Evolutionary conservation across 148 eudicot genomes (phyloP), one percentile per base, ranked within the genome.

Genomic region (Nepenthes mirabilis): DNA sequence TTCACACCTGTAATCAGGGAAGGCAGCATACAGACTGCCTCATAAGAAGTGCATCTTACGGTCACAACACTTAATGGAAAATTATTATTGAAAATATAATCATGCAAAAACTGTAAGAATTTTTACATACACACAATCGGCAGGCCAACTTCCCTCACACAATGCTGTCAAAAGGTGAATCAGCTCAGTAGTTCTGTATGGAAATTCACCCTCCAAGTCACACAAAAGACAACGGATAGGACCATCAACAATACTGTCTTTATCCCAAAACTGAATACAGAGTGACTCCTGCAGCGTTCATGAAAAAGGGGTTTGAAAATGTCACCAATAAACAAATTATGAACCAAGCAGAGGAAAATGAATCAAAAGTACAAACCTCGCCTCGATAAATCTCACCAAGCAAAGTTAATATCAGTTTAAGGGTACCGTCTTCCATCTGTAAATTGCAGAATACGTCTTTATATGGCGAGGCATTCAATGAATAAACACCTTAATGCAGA

Each of bases 221-320:
- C 72, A 86, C 37, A 93, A 94, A 71, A 93, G 91, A 69, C 87
- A 79, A 9, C 96, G 87, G 34, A 93, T 72, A 66, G 99, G 99
- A 56, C 95, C 96, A 73, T 93, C 99, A 63, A 89, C 74, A 61
- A 88, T 79, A 76, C 99, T 88, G 61, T 75, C 81, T 70, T 68
- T 86, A 64, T 93, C 99, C 99, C 99, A 93, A 71, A 93, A 93
- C 79, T 93, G 99, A 67, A 67, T 68, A 63, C 99, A 93, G 63
- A 93, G 99, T 13, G 94, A 83, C 80, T 93, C 99, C 98, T 93
- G 87, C 80, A 70, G 32, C 60, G 72, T 68, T 54, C 37, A 54
- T 58, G 37, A 52, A 5, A n/a, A 36, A 0, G 4, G 11, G 8
- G 2, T 37, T 36, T 12, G 6, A 3, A 14, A 48, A 58, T 51